These are phyloP conservation scores for Helichrysum umbraculigerum DNA, from an alignment of 129 eudicot genomes.

Conservation along the genomic window DNA sequence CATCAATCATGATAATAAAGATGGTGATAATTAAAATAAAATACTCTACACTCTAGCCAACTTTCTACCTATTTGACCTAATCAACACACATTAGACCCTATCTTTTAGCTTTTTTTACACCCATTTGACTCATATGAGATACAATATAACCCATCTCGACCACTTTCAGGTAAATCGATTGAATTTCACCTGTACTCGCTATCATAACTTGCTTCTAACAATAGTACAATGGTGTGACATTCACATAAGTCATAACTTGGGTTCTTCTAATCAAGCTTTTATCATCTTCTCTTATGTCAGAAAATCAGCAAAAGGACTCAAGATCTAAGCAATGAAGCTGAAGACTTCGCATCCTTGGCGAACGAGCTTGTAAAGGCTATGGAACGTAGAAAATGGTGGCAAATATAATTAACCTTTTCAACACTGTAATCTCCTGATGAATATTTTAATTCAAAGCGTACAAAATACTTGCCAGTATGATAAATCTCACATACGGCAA, in stretches of 20 bases:
- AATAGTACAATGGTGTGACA: background rate
- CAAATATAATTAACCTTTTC: slow-evolving; percentile 49
- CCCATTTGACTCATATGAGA: background rate
- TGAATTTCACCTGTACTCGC: background rate
- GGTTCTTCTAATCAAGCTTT: background rate
- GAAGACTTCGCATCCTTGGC: slow-evolving; percentile 96
- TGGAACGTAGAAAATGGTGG: slow-evolving; percentile 94
- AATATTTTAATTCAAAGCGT: background rate
- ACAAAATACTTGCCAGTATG: background rate
- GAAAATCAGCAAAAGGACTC: slow-evolving; percentile 77
- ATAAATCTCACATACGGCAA: background rate
- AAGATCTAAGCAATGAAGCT: slow-evolving; percentile 75
- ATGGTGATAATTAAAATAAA: background rate
- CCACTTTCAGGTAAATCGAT: background rate
- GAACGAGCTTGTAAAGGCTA: slow-evolving; percentile 87
- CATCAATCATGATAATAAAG: background rate
- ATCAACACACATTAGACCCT: background rate
- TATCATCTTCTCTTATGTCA: slow-evolving; percentile 26
- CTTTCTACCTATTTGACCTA: background rate
- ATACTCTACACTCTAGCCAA: background rate
- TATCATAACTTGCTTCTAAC: slow-evolving; percentile 2
- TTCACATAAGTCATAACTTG: slow-evolving; percentile 12
- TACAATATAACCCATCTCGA: background rate
- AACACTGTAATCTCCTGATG: background rate
- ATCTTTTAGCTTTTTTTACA: background rate